Evolutionary conservation across 495 filamentous ascomycete genomes (phyloP).

Genomic region (Tuber magnatum): DNA sequence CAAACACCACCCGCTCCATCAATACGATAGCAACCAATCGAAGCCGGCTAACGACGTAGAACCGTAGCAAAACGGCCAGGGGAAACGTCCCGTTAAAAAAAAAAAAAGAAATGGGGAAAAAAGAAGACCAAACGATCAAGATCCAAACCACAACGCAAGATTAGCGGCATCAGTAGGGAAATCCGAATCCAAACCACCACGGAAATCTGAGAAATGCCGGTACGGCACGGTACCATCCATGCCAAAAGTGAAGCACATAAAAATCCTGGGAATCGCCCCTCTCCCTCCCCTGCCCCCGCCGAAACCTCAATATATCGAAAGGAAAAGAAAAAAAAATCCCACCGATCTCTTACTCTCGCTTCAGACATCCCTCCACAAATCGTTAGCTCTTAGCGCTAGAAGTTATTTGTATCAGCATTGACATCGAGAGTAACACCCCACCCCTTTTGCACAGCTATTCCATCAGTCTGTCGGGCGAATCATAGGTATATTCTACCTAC

Average conservation of each 20-base stretch:
- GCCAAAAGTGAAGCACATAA: background rate
- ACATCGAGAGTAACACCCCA: background rate
- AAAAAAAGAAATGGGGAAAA: background rate
- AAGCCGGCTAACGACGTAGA: too few relatives aligned
- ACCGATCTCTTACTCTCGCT: background rate
- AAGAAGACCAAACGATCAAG: background rate
- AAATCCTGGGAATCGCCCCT: background rate
- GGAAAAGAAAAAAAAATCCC: background rate
- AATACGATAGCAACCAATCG: background rate
- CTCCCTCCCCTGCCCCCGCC: too few relatives aligned
- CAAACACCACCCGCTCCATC: background rate
- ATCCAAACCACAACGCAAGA: background rate
- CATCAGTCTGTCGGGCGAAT: background rate
- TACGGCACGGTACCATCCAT: too few relatives aligned
- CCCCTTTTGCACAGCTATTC: background rate
- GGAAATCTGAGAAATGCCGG: background rate
- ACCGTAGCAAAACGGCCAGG: too few relatives aligned
- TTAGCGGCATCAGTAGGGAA: background rate
- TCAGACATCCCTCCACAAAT: background rate
- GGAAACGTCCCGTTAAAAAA: too few relatives aligned
- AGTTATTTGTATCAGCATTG: background rate
- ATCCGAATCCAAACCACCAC: slow-evolving; percentile 1
- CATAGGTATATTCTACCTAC: background rate
- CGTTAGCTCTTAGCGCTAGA: background rate
- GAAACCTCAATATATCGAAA: background rate